phyloP scores from a whole-genome alignment of 768 basidiomycete genomes.

The Pulveroboletus sp. region DNA sequence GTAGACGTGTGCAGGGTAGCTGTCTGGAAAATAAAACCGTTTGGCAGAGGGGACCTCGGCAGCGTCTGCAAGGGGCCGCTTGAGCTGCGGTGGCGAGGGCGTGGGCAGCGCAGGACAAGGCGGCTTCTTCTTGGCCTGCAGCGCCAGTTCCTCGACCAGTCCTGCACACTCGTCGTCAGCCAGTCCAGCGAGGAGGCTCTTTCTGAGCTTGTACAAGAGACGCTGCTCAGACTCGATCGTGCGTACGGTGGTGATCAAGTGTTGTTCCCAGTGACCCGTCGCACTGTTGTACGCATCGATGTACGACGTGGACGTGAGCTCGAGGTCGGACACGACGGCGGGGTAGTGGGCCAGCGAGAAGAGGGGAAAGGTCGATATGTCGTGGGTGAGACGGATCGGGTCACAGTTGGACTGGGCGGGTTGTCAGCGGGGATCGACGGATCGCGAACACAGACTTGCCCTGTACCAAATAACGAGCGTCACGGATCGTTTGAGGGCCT shows the following conservation, averaged over 20 bases:
- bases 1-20: constrained; percentile 28
- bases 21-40: constrained; percentile 27
- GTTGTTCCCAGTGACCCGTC: constrained; percentile 66
- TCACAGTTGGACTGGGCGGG: constrained; percentile 43
- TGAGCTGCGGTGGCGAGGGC: constrained; percentile 18
- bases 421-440: constrained; percentile 4
- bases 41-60: constrained; percentile 27
- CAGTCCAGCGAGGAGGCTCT: constrained; percentile 56
- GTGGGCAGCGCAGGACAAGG: background rate
- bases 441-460: constrained; percentile 32
- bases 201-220: constrained; percentile 58
- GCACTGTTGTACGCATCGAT: constrained; percentile 57
- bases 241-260: constrained; percentile 56
- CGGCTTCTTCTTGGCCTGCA: constrained; percentile 37
- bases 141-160: constrained; percentile 52
- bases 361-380: constrained; percentile 61
- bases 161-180: constrained; percentile 56
- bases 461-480: constrained; percentile 73
- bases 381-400: constrained; percentile 56
- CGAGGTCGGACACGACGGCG: constrained; percentile 53
- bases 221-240: constrained; percentile 59
- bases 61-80: constrained; percentile 24
- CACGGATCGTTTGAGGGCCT: constrained; percentile 48
- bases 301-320: constrained; percentile 49
- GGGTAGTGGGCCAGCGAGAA: constrained; percentile 57